Evolutionary conservation across 2,329 filamentous ascomycete genomes (phyloP).

Genomic region (Thielaviopsis musarum): DNA sequence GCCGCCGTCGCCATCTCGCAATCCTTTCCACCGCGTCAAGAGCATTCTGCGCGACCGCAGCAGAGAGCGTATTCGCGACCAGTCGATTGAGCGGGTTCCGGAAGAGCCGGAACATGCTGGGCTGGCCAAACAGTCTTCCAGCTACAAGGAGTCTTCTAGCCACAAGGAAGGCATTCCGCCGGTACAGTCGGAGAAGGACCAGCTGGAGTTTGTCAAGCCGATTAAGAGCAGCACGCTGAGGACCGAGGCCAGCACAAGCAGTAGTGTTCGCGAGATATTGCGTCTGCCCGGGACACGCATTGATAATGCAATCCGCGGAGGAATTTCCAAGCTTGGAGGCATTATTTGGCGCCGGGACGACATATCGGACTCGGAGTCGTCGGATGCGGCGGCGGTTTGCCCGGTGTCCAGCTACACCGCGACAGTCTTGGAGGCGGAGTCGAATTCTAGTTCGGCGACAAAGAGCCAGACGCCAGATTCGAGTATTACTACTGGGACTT

Average conservation of each 20-base stretch:
- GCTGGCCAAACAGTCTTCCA: background rate
- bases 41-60: slow-evolving; percentile 33
- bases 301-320: slow-evolving; percentile 49
- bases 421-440: background rate
- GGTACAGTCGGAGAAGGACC: background rate
- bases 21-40: slow-evolving; percentile 38
- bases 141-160: background rate
- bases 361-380: slow-evolving; percentile 12
- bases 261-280: slow-evolving; percentile 38
- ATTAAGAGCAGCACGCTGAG: background rate
- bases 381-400: slow-evolving; percentile 9
- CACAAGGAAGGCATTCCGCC: background rate
- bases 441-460: background rate
- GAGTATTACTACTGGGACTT: background rate
- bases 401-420: slow-evolving; percentile 8
- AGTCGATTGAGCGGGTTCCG: slow-evolving; percentile 6
- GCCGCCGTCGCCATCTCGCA: slow-evolving; percentile 44
- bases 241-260: slow-evolving; percentile 34
- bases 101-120: slow-evolving; percentile 1
- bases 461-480: background rate
- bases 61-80: slow-evolving; percentile 4
- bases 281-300: slow-evolving; percentile 48
- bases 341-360: slow-evolving; percentile 39
- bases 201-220: background rate
- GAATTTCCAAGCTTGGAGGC: slow-evolving; percentile 39